These are phyloP conservation scores for Coniochaeta pulveracea DNA, from an alignment of 2,329 filamentous ascomycete genomes.

Conservation along the genomic window DNA sequence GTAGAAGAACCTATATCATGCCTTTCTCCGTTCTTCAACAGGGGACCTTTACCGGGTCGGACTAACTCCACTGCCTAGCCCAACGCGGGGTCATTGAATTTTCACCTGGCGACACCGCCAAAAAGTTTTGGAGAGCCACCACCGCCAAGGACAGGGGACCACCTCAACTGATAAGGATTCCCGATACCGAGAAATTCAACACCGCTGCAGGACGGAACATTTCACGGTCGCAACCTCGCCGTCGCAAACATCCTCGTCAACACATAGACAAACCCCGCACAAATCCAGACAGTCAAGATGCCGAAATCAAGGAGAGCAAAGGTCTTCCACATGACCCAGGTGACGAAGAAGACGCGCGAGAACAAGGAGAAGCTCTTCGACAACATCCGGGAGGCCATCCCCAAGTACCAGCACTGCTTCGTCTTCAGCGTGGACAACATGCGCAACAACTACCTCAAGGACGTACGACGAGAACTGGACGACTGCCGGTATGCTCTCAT, in stretches of 20 bases:
- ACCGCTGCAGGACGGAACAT: too few relatives aligned
- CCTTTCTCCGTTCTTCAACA: too few relatives aligned
- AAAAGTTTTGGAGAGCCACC: slow-evolving; percentile 1
- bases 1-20: too few relatives aligned
- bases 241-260: not conserved
- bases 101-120: slow-evolving; percentile 2
- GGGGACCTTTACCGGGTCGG: too few relatives aligned
- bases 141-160: too few relatives aligned
- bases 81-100: slow-evolving; percentile 2
- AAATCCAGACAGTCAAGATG: slow-evolving; percentile 49
- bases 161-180: too few relatives aligned
- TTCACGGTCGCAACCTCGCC: not conserved
- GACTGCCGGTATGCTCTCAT: slow-evolving; percentile 60
- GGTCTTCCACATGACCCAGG: slow-evolving; percentile 82
- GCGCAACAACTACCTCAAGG: slow-evolving; percentile 93
- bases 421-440: slow-evolving; percentile 94
- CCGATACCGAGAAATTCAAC: slow-evolving; percentile 1
- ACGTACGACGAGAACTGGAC: slow-evolving; percentile 71
- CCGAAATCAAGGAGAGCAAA: slow-evolving; percentile 92
- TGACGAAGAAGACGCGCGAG: slow-evolving; percentile 85
- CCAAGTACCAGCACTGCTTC: slow-evolving; percentile 82
- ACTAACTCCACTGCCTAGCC: not conserved
- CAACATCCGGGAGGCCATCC: slow-evolving; percentile 75
- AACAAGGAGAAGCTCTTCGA: slow-evolving; percentile 82
- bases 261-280: too few relatives aligned